Evolutionary conservation across 371 early-diverging fungal genomes (phyloP).

Genomic region (Nematocida minor): DNA sequence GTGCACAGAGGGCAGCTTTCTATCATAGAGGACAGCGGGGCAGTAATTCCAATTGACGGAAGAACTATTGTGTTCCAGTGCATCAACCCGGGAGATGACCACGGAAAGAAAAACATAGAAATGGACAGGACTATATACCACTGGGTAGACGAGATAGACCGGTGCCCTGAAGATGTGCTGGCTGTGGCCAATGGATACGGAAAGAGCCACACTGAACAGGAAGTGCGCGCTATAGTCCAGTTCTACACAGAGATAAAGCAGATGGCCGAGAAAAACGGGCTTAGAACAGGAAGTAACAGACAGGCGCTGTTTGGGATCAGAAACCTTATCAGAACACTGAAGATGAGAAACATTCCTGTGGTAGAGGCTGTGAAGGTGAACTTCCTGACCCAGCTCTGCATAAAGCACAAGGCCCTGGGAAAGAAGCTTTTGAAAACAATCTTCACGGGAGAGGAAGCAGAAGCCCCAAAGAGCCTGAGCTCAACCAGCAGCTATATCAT

Average conservation of each 20-base stretch:
- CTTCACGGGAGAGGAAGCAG: neutral
- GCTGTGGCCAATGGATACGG: conserved; percentile 21
- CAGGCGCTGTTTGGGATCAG: conserved; percentile 43
- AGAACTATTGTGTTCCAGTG: conserved; percentile 78
- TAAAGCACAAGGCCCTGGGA: conserved; percentile 67
- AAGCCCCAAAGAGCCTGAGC: neutral
- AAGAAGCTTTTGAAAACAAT: conserved; percentile 68
- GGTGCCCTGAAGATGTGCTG: conserved; percentile 26
- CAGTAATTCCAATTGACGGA: neutral
- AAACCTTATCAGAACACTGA: conserved; percentile 34
- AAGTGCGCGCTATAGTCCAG: conserved; percentile 1
- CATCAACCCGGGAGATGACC: conserved; percentile 95
- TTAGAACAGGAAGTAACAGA: conserved; percentile 32
- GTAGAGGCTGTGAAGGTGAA: conserved; percentile 2
- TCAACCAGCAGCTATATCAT: conserved; percentile 70
- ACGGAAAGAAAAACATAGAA: conserved; percentile 84
- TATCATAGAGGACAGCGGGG: conserved; percentile 22
- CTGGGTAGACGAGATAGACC: conserved; percentile 29
- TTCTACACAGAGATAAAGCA: conserved; percentile 34
- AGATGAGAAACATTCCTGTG: conserved; percentile 18
- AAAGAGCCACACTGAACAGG: neutral
- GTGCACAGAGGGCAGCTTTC: neutral
- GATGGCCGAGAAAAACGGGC: neutral
- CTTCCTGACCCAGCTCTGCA: conserved; percentile 53
- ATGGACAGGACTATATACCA: conserved; percentile 34